These are phyloP conservation scores for Pythium myriotylum DNA, from an alignment of 352 stramenopile genomes.

Conservation along the genomic window DNA sequence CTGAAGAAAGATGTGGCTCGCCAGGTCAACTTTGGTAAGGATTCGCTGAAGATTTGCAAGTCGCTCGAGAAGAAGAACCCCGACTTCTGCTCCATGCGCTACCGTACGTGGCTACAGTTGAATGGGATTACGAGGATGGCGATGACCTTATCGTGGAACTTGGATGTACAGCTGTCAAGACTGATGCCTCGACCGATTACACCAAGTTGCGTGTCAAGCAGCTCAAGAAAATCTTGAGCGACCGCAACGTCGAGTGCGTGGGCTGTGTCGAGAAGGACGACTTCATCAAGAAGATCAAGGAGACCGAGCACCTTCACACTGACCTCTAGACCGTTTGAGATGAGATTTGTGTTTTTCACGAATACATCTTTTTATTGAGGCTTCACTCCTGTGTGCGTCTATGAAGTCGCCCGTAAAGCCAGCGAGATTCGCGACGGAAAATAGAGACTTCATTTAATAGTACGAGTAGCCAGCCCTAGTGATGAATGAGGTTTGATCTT, in stretches of 20 bases:
- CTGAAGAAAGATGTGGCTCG: constrained; percentile 94
- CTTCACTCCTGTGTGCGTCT: not conserved
- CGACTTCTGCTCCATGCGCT: constrained; percentile 94
- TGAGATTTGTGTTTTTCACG: not conserved
- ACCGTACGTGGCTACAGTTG: constrained; percentile 73
- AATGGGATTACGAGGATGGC: no score
- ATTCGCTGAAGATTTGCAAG: constrained; percentile 94
- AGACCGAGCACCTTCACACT: constrained; percentile 81
- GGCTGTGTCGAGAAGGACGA: constrained; percentile 95
- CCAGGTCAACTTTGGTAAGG: constrained; percentile 92
- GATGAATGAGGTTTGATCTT: no score
- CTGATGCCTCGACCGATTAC: constrained; percentile 94
- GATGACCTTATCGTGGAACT: no score
- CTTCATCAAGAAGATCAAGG: constrained; percentile 94
- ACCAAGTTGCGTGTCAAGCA: constrained; percentile 95
- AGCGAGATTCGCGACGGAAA: no score
- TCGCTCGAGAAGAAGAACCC: constrained; percentile 93
- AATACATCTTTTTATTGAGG: not conserved
- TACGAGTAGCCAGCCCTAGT: no score
- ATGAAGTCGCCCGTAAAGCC: no score
- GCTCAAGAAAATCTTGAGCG: constrained; percentile 93
- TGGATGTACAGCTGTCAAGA: constrained; percentile 83
- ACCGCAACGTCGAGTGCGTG: constrained; percentile 92
- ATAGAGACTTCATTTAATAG: no score
- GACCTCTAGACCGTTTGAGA: constrained; percentile 64